These are phyloP conservation scores for Pseudocercospora macadamiae DNA, from an alignment of 2,329 filamentous ascomycete species.

Conservation along the genomic window DNA sequence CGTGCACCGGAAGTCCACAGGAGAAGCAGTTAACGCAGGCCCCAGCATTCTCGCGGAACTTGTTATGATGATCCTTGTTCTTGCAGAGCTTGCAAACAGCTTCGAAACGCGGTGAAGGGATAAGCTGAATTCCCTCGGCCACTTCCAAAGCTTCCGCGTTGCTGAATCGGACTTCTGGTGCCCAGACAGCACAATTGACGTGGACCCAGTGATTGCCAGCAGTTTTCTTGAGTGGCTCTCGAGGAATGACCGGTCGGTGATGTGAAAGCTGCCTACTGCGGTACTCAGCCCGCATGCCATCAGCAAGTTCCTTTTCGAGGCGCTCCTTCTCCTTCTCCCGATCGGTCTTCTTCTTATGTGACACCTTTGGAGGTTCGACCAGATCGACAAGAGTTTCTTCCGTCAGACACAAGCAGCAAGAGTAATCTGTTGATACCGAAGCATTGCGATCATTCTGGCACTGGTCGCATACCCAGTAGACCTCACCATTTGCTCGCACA, in stretches of 20 bases:
- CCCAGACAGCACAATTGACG: slow-evolving; percentile 89
- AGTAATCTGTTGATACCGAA: slow-evolving; percentile 89
- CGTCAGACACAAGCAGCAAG: slow-evolving; percentile 89
- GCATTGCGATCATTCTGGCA: slow-evolving; percentile 93
- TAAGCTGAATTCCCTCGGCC: slow-evolving; percentile 86
- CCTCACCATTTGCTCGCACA: slow-evolving; percentile 48
- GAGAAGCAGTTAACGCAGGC: slow-evolving; percentile 83
- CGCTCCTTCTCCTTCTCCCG: slow-evolving; percentile 88
- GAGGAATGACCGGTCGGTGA: slow-evolving; percentile 79
- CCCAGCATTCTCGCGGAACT: slow-evolving; percentile 49
- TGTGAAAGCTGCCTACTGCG: slow-evolving; percentile 79
- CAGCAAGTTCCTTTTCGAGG: slow-evolving; percentile 79
- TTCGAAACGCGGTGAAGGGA: slow-evolving; percentile 72
- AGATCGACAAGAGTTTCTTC: slow-evolving; percentile 80
- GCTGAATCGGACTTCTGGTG: slow-evolving; percentile 89
- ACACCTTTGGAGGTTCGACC: slow-evolving; percentile 76
- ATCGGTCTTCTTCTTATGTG: slow-evolving; percentile 87
- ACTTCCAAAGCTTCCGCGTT: slow-evolving; percentile 79
- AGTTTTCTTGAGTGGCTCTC: slow-evolving; percentile 90
- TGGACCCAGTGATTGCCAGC: slow-evolving; percentile 99
- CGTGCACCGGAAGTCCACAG: slow-evolving; percentile 74
- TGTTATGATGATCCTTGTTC: slow-evolving; percentile 50
- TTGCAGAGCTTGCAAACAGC: slow-evolving; percentile 85
- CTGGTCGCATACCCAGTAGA: slow-evolving; percentile 94
- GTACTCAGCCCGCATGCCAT: slow-evolving; percentile 79